phyloP scores from a whole-genome alignment of 2,329 filamentous ascomycete genomes.

The Aureobasidium mangrovei region DNA sequence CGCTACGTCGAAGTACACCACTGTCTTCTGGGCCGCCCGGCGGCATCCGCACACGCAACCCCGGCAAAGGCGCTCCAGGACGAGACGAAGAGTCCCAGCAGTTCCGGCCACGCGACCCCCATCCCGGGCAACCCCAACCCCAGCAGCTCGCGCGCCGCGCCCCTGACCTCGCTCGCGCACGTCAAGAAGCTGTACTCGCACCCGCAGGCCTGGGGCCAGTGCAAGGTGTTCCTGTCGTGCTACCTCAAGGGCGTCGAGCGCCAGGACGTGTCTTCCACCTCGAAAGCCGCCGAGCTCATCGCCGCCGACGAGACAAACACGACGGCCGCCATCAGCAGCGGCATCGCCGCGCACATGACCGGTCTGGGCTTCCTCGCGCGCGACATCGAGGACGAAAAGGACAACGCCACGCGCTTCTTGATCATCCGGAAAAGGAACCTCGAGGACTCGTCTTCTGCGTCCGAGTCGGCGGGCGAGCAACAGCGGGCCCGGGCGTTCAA shows the following conservation, averaged over 20 bases:
- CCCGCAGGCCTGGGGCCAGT: slow-evolving; percentile 93
- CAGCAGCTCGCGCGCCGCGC: slow-evolving; percentile 29
- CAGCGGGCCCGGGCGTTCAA: slow-evolving; percentile 40
- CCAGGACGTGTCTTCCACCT: slow-evolving; percentile 78
- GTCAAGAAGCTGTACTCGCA: slow-evolving; percentile 80
- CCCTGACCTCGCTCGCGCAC: slow-evolving; percentile 46
- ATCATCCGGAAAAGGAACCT: slow-evolving; percentile 42
- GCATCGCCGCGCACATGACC: slow-evolving; percentile 60
- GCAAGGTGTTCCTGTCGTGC: slow-evolving; percentile 61
- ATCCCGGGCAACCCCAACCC: slow-evolving; percentile 27
- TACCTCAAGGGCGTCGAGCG: slow-evolving; percentile 67
- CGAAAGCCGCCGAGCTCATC: slow-evolving; percentile 67
- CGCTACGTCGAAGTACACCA: slow-evolving; percentile 83
- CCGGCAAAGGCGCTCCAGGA: slow-evolving; percentile 5
- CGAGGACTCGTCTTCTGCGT: slow-evolving; percentile 2
- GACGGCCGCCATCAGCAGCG: slow-evolving; percentile 70
- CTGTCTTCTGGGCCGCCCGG: slow-evolving; percentile 58
- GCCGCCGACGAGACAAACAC: slow-evolving; percentile 48
- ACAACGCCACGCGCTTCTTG: slow-evolving; percentile 75
- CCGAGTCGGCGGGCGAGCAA: background rate
- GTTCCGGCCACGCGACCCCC: slow-evolving; percentile 43
- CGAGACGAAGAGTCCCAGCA: slow-evolving; percentile 20
- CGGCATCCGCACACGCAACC: slow-evolving; percentile 2
- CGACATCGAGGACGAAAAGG: slow-evolving; percentile 62
- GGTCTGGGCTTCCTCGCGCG: slow-evolving; percentile 60